A percentile compares a stretch with the other conserved stretches of the same genome.
These are phyloP conservation scores for Erysimum cheiranthoides DNA, from an alignment of 345 rosid species.

Conservation along the genomic window DNA sequence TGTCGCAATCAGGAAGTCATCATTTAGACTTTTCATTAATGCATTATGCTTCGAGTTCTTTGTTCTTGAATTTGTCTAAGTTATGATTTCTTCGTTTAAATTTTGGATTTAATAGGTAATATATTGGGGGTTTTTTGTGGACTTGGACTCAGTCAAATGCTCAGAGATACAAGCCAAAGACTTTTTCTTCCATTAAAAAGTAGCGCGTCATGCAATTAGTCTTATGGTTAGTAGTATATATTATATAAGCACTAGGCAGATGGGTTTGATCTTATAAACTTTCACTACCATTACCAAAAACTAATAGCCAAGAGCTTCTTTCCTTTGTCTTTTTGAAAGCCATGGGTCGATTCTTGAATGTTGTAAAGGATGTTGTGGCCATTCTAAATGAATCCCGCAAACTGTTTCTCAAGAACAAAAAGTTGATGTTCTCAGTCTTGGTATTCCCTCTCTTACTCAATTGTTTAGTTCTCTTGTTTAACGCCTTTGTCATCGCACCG, in stretches of 20 bases:
- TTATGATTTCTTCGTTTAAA: conserved; percentile 2
- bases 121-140: background rate
- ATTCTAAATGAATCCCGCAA: conserved; percentile 50
- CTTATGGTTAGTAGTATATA: conserved; percentile 24
- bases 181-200: conserved; percentile 7
- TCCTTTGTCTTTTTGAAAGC: background rate
- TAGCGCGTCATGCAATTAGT: conserved; percentile 6
- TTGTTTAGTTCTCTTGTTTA: conserved; percentile 42
- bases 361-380: conserved; percentile 29
- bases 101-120: conserved; percentile 9
- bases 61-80: conserved; percentile 14
- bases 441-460: conserved; percentile 39
- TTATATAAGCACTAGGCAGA: conserved; percentile 23
- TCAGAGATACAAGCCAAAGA: background rate
- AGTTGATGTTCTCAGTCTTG: conserved; percentile 51
- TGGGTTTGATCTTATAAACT: conserved; percentile 20
- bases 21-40: conserved; percentile 10
- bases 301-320: conserved; percentile 3
- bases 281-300: conserved; percentile 18
- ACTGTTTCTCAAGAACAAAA: conserved; percentile 50
- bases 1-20: background rate
- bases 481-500: conserved; percentile 43
- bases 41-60: conserved; percentile 3
- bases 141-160: conserved; percentile 24
- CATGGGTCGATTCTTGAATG: conserved; percentile 34